Evolutionary conservation across 352 stramenopile genomes (phyloP), one percentile per base, ranked within the genome.

Genomic region (Globisporangium iwayamae): DNA sequence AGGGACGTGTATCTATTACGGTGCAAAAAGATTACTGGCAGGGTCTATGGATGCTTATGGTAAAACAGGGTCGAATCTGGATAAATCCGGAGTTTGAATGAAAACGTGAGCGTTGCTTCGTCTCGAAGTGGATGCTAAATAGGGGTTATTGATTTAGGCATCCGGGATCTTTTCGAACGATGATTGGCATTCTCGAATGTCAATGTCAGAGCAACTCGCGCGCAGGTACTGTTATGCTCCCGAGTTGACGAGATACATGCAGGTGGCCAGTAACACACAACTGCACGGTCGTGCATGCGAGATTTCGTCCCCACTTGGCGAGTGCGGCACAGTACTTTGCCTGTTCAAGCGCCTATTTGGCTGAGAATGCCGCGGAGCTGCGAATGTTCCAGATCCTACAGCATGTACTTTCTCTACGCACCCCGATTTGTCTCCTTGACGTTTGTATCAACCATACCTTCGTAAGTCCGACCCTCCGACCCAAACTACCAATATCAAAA

Each of bases 181-280:
- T 43, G 30, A 46, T 58, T 32, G 52, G n/a, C 52, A 58, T 58
- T 58, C 52, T 58, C 32, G 52, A 58, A 58, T 32, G 22, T 18
- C 32, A 30, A 46, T n/a, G 51, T 14, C 25, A 32, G 14, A n/a
- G 7, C 9, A 13, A 39, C 8, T 13, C 9, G 9, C 34, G 43
- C 25, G 14, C 43, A 25, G 43, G 6, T 48, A 6, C 43, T 50
- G 18, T 5, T 50, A 9, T 13, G 14, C 41, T 18, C 41, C 1
- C 41, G 41, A 20, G 14, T 47, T 4, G 3, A 20, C 16, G n/a
- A 8, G 10, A 28, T 30, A n/a, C 45, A 50, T 2, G 20, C 5
- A 13, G 2, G 4, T 41, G 8, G 36, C 36, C 36, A n/a, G n/a
- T 46, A 46, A 13, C 39, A 46, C 14, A 46, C 39, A 46, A 46